These are phyloP conservation scores for Fusarium udum DNA, from an alignment of 2,329 filamentous ascomycete species.

Conservation along the genomic window DNA sequence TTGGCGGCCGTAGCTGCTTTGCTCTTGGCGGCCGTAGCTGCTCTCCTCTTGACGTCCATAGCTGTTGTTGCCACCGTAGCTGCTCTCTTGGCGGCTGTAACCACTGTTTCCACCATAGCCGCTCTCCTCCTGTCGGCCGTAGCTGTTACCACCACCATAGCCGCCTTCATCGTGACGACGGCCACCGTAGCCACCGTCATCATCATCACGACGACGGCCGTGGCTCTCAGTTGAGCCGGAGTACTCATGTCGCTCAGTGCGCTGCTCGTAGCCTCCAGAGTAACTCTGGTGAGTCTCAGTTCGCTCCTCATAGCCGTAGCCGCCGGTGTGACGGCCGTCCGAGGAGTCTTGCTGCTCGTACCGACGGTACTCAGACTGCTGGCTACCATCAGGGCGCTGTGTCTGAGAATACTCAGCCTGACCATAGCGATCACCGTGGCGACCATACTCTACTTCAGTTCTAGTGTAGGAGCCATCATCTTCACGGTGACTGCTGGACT, in stretches of 20 bases:
- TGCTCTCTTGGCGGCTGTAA: conserved; percentile 5
- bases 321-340: conserved; percentile 51
- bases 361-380: conserved; percentile 67
- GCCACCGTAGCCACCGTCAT: conserved; percentile 4
- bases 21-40: conserved; percentile 12
- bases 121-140: conserved; percentile 3
- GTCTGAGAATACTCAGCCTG: conserved; percentile 70
- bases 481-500: conserved; percentile 62
- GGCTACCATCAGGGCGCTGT: conserved; percentile 65
- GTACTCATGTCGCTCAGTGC: conserved; percentile 62
- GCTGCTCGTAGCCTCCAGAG: conserved; percentile 64
- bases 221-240: conserved; percentile 48
- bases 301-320: conserved; percentile 67
- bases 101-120: background rate
- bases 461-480: conserved; percentile 70
- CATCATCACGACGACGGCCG: conserved; percentile 32
- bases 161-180: conserved; percentile 1
- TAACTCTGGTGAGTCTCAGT: conserved; percentile 62
- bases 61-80: conserved; percentile 16
- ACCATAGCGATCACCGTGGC: conserved; percentile 65
- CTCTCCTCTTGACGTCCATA: conserved; percentile 8
- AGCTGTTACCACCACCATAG: conserved; percentile 18
- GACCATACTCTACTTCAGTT: conserved; percentile 69
- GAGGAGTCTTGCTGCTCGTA: conserved; percentile 65
- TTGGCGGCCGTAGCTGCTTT: conserved; percentile 19